Evolutionary conservation across 2,329 filamentous ascomycete genomes (phyloP).

Genomic region (Pseudogymnoascus sp.): DNA sequence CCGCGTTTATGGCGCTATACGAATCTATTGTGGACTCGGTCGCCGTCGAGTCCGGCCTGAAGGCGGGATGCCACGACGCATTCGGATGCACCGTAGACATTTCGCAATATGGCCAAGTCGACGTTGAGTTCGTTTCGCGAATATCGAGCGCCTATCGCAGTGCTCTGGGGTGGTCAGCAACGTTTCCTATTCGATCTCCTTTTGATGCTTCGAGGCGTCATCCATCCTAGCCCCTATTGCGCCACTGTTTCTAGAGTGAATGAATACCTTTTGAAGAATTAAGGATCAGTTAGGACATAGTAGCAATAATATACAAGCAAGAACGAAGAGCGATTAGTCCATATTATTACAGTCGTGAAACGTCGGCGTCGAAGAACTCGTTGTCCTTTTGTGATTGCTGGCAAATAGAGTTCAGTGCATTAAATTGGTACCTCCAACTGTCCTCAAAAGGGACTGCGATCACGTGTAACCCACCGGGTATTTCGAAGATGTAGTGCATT

Average conservation of each 20-base stretch:
- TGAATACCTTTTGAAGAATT: slow-evolving; percentile 2
- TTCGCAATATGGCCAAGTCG: slow-evolving; percentile 11
- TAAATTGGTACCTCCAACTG: slow-evolving; percentile 2
- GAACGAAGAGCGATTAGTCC: slow-evolving; percentile 1
- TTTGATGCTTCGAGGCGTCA: slow-evolving; percentile 1
- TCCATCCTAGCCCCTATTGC: slow-evolving; percentile 6
- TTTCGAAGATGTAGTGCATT: neutral
- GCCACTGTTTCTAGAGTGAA: neutral
- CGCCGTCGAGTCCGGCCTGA: slow-evolving; percentile 37
- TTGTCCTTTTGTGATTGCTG: slow-evolving; percentile 7
- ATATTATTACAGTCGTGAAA: slow-evolving; percentile 8
- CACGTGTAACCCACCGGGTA: neutral
- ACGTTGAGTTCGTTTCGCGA: neutral
- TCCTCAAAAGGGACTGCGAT: neutral
- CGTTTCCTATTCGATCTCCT: neutral
- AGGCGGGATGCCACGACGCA: slow-evolving; percentile 43
- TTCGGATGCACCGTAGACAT: slow-evolving; percentile 37
- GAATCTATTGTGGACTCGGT: slow-evolving; percentile 16
- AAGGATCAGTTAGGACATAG: neutral
- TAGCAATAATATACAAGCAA: slow-evolving; percentile 6
- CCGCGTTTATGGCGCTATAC: slow-evolving; percentile 3
- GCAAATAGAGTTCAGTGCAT: slow-evolving; percentile 1
- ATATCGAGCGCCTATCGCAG: slow-evolving; percentile 4
- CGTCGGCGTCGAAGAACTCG: slow-evolving; percentile 2
- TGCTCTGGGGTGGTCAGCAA: neutral